Evolutionary conservation across 2,329 filamentous ascomycete species (phyloP).

Genomic region (Apiospora arundinis): DNA sequence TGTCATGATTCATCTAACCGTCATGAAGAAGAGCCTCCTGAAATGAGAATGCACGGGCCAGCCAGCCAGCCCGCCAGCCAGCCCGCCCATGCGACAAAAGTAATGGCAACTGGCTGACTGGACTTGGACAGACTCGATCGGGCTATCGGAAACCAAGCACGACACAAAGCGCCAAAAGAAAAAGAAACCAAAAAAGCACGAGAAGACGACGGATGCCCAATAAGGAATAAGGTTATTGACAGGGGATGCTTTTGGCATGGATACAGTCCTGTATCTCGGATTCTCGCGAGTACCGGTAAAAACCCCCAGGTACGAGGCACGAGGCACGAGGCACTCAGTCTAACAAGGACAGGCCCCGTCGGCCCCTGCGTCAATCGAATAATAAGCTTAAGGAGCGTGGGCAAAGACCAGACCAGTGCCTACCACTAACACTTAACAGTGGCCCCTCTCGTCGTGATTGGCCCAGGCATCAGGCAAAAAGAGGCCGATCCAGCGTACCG

Average conservation of each 20-base stretch:
- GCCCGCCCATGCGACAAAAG: neutral
- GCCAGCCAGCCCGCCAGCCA: neutral
- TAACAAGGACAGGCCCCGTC: too few species aligned
- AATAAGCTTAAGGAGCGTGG: too few species aligned
- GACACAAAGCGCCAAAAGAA: neutral
- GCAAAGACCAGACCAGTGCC: too few species aligned
- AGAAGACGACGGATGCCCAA: neutral
- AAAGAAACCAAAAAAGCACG: neutral
- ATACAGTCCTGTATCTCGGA: too few species aligned
- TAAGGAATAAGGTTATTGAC: neutral
- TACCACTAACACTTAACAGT: too few species aligned
- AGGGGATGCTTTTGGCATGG: neutral
- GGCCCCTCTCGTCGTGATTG: neutral
- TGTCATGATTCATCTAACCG: neutral
- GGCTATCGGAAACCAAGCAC: neutral
- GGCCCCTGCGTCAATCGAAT: neutral
- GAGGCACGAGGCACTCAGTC: too few species aligned
- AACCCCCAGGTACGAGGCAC: too few species aligned
- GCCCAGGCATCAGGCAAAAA: too few species aligned
- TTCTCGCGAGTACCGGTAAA: too few species aligned
- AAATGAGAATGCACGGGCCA: neutral
- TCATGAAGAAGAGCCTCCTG: constrained; percentile 4
- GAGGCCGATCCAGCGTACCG: neutral
- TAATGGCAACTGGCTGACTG: too few species aligned
- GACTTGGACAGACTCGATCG: too few species aligned